phyloP scores from a whole-genome alignment of 169 alveolate genomes.

The Babesia bovis region DNA sequence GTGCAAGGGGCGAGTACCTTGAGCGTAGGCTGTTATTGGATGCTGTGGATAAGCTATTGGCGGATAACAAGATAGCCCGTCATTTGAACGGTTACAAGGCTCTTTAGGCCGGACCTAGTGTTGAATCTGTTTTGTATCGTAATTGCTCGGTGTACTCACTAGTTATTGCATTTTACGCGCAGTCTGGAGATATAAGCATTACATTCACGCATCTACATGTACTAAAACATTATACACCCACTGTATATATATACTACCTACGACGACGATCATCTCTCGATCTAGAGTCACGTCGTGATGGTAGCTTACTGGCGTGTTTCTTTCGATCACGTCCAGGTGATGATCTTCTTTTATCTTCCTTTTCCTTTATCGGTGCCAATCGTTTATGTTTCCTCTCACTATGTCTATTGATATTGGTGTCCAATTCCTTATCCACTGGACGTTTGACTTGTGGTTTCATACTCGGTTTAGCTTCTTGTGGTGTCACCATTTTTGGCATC shows the following conservation, averaged over 20 bases:
- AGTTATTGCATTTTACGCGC: too few relatives aligned
- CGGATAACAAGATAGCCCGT: conserved; percentile 9
- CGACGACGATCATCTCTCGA: too few relatives aligned
- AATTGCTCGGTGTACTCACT: not conserved
- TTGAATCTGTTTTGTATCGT: not conserved
- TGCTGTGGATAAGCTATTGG: conserved; percentile 20
- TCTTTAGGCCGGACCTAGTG: too few relatives aligned
- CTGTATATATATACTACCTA: too few relatives aligned
- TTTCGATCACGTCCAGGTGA: not conserved
- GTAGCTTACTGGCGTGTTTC: too few relatives aligned
- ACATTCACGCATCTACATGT: too few relatives aligned
- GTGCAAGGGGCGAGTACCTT: conserved; percentile 19
- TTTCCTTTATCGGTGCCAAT: conserved; percentile 1
- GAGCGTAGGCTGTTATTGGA: conserved; percentile 38
- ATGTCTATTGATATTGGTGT: not conserved
- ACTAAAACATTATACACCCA: too few relatives aligned
- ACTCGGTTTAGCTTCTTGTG: not conserved
- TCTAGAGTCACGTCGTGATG: too few relatives aligned
- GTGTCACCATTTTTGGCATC: not conserved
- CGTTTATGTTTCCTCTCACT: not conserved
- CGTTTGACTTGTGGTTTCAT: not conserved
- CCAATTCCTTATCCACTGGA: not conserved
- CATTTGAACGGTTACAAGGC: conserved; percentile 9
- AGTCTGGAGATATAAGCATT: too few relatives aligned
- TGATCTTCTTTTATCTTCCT: not conserved